Evolutionary conservation across 2,329 filamentous ascomycete species (phyloP).

Genomic region (Aspergillus luchuensis): DNA sequence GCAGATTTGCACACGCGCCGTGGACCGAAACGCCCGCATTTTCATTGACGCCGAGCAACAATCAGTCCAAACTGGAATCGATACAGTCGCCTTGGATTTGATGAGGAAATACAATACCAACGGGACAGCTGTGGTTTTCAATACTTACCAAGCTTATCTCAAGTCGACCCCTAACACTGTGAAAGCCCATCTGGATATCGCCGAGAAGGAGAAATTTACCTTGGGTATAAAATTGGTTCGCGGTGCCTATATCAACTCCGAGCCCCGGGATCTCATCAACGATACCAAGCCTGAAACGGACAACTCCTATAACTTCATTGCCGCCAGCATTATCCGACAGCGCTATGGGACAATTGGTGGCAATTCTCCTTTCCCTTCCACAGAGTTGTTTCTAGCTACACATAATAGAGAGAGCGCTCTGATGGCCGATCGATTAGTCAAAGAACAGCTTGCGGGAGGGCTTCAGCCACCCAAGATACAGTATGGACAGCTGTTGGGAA

Average conservation of each 20-base stretch:
- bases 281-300: constrained; percentile 73
- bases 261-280: constrained; percentile 70
- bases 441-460: constrained; percentile 43
- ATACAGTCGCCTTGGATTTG: constrained; percentile 75
- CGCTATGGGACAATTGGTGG: constrained; percentile 28
- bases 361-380: constrained; percentile 46
- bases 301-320: constrained; percentile 69
- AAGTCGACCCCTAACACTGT: constrained; percentile 63
- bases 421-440: constrained; percentile 53
- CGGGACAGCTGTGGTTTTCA: constrained; percentile 70
- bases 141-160: constrained; percentile 77
- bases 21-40: constrained; percentile 68
- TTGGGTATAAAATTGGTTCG: constrained; percentile 75
- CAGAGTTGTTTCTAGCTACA: constrained; percentile 73
- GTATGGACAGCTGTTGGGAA: constrained; percentile 61
- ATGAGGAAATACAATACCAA: constrained; percentile 73
- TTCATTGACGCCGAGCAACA: constrained; percentile 87
- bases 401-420: constrained; percentile 76
- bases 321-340: constrained; percentile 66
- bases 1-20: constrained; percentile 61
- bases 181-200: constrained; percentile 60
- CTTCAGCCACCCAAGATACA: constrained; percentile 49
- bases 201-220: constrained; percentile 62
- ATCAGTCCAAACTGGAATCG: constrained; percentile 74
- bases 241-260: constrained; percentile 72